Evolutionary conservation across 768 basidiomycete genomes (phyloP), one percentile per base, ranked within the genome.

Genomic region (Podaxis pistillaris): DNA sequence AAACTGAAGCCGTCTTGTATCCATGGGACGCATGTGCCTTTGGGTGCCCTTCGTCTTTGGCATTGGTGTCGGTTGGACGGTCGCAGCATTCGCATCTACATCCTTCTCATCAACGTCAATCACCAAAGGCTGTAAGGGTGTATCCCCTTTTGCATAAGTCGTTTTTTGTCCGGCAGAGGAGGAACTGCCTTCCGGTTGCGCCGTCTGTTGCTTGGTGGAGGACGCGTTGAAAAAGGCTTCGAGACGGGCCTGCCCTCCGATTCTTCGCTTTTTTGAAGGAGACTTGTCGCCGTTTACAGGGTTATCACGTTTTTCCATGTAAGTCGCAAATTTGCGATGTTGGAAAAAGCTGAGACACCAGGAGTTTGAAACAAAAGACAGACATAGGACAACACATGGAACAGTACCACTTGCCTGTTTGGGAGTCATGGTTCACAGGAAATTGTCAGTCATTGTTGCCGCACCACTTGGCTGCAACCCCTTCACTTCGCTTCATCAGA

Each of bases 1-100:
- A 63, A 71, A 74, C 13, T 63, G 60, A 65, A 75, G 72, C 9
- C 37, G 58, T 41, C 36, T 40, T n/a, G 57, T 41, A 26, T 60
- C 33, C n/a, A 41, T 51, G 28, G 41, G 28, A 33, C 17, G 22
- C 8, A 13, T 36, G 36, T 26, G 33, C 13, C 36, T 37, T 4
- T 17, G 28, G 15, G 38, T 28, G 24, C 41, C 61, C 26, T 56
- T 62, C 8, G 19, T 37, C 52, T 52, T 50, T 30, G 24, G 24
- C 19, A 26, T 11, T 51, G 41, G 33, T 40, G 36, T 51, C 40
- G 54, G 22, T 19, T 62, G 24, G 40, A 24, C n/a, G 7, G 49
- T 15, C 50, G 53, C 44, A 4, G n/a, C 15, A 12, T 56, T 22
- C 22, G 46, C 17, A 19, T 46, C 51, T 8, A 9, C 40, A n/a